These are phyloP conservation scores for Euptelea pleiosperma DNA, from an alignment of 164 flowering plant species.

Conservation along the genomic window DNA sequence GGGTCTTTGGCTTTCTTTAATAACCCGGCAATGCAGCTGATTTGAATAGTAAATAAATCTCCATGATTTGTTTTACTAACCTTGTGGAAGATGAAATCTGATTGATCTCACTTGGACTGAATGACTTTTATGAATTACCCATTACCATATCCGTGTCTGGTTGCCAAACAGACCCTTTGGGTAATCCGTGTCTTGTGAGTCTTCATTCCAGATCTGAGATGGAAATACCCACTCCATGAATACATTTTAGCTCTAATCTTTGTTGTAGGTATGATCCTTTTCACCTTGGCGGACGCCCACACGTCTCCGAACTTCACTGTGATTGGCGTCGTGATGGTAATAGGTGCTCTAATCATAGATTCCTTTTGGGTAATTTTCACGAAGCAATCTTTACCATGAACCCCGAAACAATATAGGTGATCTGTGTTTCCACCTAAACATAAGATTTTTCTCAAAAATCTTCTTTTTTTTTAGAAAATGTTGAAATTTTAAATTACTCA, in stretches of 20 bases:
- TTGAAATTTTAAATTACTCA: too few relatives aligned
- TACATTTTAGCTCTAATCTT: conserved; percentile 65
- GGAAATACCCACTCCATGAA: conserved; percentile 65
- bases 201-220: conserved; percentile 66
- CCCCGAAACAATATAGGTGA: conserved; percentile 87
- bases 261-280: conserved; percentile 66
- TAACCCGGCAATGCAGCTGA: conserved; percentile 90
- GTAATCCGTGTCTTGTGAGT: conserved; percentile 64
- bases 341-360: conserved; percentile 76
- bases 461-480: too few relatives aligned
- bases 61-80: background rate
- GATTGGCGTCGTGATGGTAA: conserved; percentile 69
- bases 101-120: background rate
- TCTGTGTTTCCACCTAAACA: background rate
- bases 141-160: too few relatives aligned
- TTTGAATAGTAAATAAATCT: conserved; percentile 26
- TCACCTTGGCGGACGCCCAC: conserved; percentile 76
- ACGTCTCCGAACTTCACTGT: conserved; percentile 70
- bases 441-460: too few relatives aligned
- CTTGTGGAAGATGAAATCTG: background rate
- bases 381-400: conserved; percentile 88
- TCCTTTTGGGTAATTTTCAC: conserved; percentile 84
- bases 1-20: conserved; percentile 86
- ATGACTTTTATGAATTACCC: background rate
- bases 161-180: too few relatives aligned